phyloP scores from a whole-genome alignment of 1,139 yeast species.

The Lodderomyces theae region DNA sequence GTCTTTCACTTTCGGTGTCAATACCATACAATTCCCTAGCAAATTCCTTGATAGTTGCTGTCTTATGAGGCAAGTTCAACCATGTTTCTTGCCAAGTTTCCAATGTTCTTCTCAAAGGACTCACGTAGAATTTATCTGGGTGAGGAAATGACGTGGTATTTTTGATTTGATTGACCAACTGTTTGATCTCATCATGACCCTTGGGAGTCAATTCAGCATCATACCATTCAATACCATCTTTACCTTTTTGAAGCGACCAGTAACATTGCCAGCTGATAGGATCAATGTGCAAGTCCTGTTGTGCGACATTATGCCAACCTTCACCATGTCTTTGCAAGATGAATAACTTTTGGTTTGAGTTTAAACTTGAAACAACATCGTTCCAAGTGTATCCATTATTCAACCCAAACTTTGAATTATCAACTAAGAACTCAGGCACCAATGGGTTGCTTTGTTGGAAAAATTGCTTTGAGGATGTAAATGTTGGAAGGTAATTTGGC shows the following conservation, averaged over 20 bases:
- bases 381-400: conserved; percentile 19
- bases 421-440: conserved; percentile 13
- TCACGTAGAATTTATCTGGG: conserved; percentile 31
- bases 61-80: conserved; percentile 16
- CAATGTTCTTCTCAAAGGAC: conserved; percentile 36
- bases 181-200: conserved; percentile 24
- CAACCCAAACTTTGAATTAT: conserved; percentile 20
- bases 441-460: conserved; percentile 21
- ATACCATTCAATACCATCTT: conserved; percentile 32
- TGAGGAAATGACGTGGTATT: conserved; percentile 20
- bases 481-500: conserved; percentile 9
- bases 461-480: conserved; percentile 13
- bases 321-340: conserved; percentile 42
- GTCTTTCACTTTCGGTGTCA: conserved; percentile 35
- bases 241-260: conserved; percentile 31
- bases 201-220: conserved; percentile 35
- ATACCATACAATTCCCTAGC: conserved; percentile 41
- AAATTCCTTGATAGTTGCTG: conserved; percentile 31
- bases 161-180: conserved; percentile 18
- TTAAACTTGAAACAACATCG: conserved; percentile 8
- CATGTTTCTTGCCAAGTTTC: conserved; percentile 33
- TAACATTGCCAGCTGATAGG: conserved; percentile 33
- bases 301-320: conserved; percentile 39
- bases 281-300: not conserved
- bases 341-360: conserved; percentile 25